Evolutionary conservation across 2,329 filamentous ascomycete species (phyloP), one percentile per base, ranked within the genome.

Genomic region (Colletotrichum plurivorum): DNA sequence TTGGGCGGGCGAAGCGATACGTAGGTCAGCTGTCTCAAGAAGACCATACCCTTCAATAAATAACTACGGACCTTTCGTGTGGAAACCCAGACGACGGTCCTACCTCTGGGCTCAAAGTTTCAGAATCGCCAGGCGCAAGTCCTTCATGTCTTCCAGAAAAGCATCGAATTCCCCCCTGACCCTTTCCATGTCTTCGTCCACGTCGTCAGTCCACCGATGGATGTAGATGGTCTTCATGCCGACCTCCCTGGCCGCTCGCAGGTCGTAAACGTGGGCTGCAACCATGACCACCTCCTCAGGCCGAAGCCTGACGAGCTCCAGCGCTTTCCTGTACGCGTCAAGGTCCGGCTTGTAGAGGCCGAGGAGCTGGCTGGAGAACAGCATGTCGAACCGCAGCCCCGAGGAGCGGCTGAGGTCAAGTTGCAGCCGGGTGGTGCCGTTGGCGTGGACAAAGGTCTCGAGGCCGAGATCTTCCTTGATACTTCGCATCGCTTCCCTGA

Each of bases 211-310:
- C 82, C 82, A 84, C 20, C 86, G 77, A 71, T 83, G 78, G 4
- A 89, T 76, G 73, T 88, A 89, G 0, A 87, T 76, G 0, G 85
- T 88, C 69, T 77, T 82, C 77, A 89, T 82, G 0, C 87, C 87
- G 5, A 81, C 76, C 1, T 73, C 72, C 72, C 82, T 82, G 15
- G 85, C 87, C 1, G 81, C 86, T 16, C 84, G 77, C 22, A 85
- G 61, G 74, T 89, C 87, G 73, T 86, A 88, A 3, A 84, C 84
- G 78, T 89, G 86, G 1, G 85, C 85, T 3, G 87, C 86, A 3
- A 88, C 84, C 82, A 86, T 79, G 10, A 85, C 80, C 18, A 81
- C 82, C 61, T 88, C 82, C n/a, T 85, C 81, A 0, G 86, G 79
- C 22, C 74, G 73, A 3, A 83, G 72, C 46, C 81, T 78, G 3